These are phyloP conservation scores for Metarhizium anisopliae DNA, from an alignment of 2,329 filamentous ascomycete species.

Conservation along the genomic window DNA sequence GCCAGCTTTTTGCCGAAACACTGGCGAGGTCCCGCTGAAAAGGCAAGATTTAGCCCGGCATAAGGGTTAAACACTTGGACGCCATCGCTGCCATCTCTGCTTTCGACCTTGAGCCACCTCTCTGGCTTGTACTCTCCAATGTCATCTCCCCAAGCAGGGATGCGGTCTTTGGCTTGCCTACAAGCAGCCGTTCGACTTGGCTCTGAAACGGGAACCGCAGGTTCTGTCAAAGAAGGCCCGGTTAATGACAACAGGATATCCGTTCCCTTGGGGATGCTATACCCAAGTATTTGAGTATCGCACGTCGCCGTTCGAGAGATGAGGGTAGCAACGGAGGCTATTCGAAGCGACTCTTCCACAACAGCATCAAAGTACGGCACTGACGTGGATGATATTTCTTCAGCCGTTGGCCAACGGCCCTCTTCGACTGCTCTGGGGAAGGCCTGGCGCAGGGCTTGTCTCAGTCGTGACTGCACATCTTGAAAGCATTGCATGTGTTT, in stretches of 20 bases:
- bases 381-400: conserved; percentile 18
- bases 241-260: conserved; percentile 18
- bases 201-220: conserved; percentile 19
- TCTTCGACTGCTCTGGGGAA: conserved; percentile 12
- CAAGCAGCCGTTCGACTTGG: conserved; percentile 15
- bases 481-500: conserved; percentile 18
- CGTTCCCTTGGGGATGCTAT: conserved; percentile 24
- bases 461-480: conserved; percentile 16
- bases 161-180: conserved; percentile 14
- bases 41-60: conserved; percentile 26
- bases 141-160: conserved; percentile 22
- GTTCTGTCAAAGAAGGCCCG: conserved; percentile 20
- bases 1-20: conserved; percentile 31
- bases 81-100: conserved; percentile 4
- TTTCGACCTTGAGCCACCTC: conserved; percentile 23
- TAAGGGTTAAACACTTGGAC: conserved; percentile 18
- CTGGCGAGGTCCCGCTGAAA: conserved; percentile 25
- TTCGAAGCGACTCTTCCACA: conserved; percentile 27
- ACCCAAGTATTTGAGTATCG: conserved; percentile 25
- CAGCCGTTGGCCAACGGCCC: conserved; percentile 17
- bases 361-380: conserved; percentile 28
- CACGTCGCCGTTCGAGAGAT: conserved; percentile 19
- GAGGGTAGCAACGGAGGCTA: conserved; percentile 18
- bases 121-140: conserved; percentile 25
- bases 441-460: conserved; percentile 14